A percentile compares a stretch with the other conserved stretches of the same genome.
Conservation (phyloP, 208 protist genomes). For the Kentomonas sorsogonicus region DNA sequence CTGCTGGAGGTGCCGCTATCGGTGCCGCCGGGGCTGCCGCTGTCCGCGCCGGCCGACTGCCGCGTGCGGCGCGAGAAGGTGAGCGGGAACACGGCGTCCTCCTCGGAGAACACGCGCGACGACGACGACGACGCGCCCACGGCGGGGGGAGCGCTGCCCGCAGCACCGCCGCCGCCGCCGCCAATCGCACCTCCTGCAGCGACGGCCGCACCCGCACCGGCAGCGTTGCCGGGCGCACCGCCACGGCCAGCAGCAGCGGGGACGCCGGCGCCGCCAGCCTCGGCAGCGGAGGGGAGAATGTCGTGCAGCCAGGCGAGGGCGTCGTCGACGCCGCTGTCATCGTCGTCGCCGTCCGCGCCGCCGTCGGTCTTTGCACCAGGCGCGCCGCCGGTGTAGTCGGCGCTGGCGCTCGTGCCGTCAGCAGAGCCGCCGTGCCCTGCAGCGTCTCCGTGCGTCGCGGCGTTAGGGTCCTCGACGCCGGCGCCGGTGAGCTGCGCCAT, state of each 20-base stretch:
- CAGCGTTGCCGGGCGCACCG: not conserved
- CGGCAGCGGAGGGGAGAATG: conserved; percentile 31
- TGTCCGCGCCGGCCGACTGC: not conserved
- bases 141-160: not conserved
- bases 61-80: not conserved
- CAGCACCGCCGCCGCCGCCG: not conserved
- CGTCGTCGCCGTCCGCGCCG: not conserved
- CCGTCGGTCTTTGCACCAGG: conserved; percentile 1
- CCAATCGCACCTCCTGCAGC: not conserved
- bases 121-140: not conserved
- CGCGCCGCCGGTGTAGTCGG: not conserved
- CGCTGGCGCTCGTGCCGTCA: not conserved
- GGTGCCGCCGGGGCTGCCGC: not conserved
- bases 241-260: not conserved
- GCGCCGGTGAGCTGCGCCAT: too few relatives aligned
- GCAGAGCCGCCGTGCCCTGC: too few relatives aligned
- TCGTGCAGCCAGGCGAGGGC: conserved; percentile 82
- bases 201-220: not conserved
- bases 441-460: too few relatives aligned
- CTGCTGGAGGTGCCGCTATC: too few relatives aligned
- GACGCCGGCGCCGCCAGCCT: not conserved
- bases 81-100: not conserved
- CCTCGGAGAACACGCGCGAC: not conserved
- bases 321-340: conserved; percentile 8
- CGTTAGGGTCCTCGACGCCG: too few relatives aligned